Evolutionary conservation across 2,329 filamentous ascomycete genomes (phyloP).

Genomic region (Colletotrichum shisoi): DNA sequence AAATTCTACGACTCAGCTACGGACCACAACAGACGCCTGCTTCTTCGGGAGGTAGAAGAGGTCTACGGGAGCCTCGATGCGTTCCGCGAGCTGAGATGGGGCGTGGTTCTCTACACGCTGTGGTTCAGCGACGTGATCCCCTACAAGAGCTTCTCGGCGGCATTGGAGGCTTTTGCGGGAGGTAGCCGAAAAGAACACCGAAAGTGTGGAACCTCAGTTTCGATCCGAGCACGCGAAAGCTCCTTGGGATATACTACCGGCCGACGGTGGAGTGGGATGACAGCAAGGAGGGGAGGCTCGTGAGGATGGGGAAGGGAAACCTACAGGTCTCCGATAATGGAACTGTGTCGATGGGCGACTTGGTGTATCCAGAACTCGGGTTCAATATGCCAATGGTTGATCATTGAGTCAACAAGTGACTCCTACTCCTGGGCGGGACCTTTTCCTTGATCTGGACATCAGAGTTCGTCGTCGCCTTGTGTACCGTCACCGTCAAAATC

Average conservation of each 20-base stretch:
- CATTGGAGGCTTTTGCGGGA: not conserved
- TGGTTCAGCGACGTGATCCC: slow-evolving; percentile 15
- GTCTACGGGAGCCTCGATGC: slow-evolving; percentile 9
- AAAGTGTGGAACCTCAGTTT: not conserved
- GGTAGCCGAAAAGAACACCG: not conserved
- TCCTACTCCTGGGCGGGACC: not conserved
- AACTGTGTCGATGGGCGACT: slow-evolving; percentile 12
- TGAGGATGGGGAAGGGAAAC: not conserved
- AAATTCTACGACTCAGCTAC: not conserved
- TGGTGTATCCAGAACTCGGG: slow-evolving; percentile 1
- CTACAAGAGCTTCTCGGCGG: not conserved
- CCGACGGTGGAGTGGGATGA: not conserved
- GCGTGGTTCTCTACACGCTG: not conserved
- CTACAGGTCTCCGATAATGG: not conserved
- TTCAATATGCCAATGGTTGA: slow-evolving; percentile 2
- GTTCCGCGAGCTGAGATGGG: slow-evolving; percentile 5
- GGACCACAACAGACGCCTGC: not conserved
- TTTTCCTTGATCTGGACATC: not conserved
- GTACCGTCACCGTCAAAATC: not conserved
- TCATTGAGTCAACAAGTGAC: not conserved
- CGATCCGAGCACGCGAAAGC: not conserved
- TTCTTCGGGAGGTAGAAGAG: slow-evolving; percentile 6
- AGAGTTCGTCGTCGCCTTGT: not conserved
- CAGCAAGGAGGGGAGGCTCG: not conserved
- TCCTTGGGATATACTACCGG: not conserved